Percentiles rank a stretch among this genome's conserved stretches.
Evolutionary conservation across 192 early-diverging fungal genomes (phyloP).

Genomic region (Paraglomus brasilianum): DNA sequence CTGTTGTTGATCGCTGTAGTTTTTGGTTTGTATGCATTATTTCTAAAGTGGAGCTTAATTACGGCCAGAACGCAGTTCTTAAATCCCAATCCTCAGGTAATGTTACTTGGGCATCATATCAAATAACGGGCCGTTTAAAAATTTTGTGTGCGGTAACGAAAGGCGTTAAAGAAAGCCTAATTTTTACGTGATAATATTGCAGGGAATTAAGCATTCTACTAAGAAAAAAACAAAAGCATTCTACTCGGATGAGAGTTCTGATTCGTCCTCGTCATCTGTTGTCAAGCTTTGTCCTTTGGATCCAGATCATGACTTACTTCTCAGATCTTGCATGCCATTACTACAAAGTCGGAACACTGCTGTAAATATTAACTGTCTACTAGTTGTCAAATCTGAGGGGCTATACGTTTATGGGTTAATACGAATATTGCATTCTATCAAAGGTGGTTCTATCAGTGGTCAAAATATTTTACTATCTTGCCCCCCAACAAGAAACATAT

Average conservation of each 20-base stretch:
- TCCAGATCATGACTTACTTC: conserved; percentile 75
- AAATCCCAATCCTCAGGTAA: conserved; percentile 55
- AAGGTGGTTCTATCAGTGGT: conserved; percentile 70
- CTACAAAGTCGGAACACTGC: conserved; percentile 84
- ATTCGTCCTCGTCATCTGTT: conserved; percentile 37
- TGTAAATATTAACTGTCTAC: conserved; percentile 38
- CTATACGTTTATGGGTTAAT: not conserved
- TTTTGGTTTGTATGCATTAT: not conserved
- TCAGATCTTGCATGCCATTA: conserved; percentile 66
- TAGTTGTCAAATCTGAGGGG: not conserved
- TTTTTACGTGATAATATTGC: not conserved
- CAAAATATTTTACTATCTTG: conserved; percentile 67
- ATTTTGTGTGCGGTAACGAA: not conserved
- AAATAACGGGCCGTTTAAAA: conserved; percentile 36
- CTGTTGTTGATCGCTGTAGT: not conserved
- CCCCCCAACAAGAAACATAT: conserved; percentile 52
- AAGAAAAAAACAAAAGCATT: conserved; percentile 47
- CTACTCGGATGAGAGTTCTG: conserved; percentile 53
- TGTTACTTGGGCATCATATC: conserved; percentile 38
- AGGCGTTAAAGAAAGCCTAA: not conserved
- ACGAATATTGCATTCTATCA: not conserved
- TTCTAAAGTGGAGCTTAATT: too few relatives aligned
- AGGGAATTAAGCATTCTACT: conserved; percentile 12
- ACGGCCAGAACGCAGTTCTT: conserved; percentile 46
- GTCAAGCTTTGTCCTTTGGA: conserved; percentile 54